Conservation (phyloP, 345 rosid genomes). For the Raphanus sativus region DNA sequence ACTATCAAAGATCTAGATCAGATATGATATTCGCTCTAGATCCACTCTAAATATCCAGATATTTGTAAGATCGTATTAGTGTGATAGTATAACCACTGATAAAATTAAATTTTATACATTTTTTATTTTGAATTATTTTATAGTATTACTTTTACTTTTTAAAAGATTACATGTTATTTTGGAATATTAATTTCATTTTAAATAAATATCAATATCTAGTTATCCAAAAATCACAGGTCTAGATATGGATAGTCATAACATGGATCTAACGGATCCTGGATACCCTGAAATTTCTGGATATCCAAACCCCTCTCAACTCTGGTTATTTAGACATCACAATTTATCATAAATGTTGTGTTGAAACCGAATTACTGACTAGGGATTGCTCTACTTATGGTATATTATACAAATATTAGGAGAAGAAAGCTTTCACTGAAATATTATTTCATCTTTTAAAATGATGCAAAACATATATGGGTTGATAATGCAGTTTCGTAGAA, state of each 20-base stretch:
- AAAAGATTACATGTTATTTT: neutral
- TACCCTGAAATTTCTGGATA: neutral
- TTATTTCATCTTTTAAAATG: neutral
- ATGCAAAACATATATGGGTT: neutral
- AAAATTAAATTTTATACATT: neutral
- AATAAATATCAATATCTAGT: neutral
- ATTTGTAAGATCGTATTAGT: neutral
- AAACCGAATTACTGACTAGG: neutral
- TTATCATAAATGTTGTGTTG: neutral
- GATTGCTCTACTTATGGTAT: too few species aligned
- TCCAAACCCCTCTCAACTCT: neutral
- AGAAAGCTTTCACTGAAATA: neutral
- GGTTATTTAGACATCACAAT: neutral
- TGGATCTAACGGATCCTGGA: neutral
- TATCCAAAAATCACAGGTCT: neutral
- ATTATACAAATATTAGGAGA: neutral
- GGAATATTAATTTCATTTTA: neutral
- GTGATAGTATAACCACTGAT: neutral
- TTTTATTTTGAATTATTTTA: neutral
- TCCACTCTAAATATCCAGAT: neutral
- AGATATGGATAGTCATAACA: neutral
- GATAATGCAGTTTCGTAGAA: neutral
- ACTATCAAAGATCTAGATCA: neutral
- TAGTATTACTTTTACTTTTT: neutral
- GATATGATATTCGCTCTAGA: neutral